Evolutionary conservation across 805 yeast species (phyloP), one percentile per base, ranked within the genome.

Genomic region (Saccharomycopsis malanga): DNA sequence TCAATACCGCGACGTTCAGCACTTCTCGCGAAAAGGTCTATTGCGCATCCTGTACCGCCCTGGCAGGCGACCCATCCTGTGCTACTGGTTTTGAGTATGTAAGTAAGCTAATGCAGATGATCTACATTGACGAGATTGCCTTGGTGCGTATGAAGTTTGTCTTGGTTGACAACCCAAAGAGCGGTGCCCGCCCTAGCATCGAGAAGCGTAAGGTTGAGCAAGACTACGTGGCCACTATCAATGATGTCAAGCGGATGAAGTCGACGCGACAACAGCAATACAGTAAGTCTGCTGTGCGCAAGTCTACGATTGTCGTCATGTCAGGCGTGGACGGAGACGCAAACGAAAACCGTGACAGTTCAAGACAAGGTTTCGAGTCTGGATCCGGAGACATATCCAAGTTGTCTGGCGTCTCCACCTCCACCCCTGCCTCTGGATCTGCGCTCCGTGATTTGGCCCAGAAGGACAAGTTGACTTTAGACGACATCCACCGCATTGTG

Each of bases 401-500:
- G n/a, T n/a, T n/a, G n/a, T 10, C 15, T 27, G 6, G 23, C 34
- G 6, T 22, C 17, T 25, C 23, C 18, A 14, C 24, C 22, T 58
- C 39, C 60, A 53, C 41, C 53, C 68, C 37, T 20, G 53, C 42
- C 55, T 34, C 56, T 53, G 43, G 71, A 63, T 54, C 58, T 15
- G 59, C 82, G 1, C 81, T 89, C 0, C 74, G 87, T 1, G 82
- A 77, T 54, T 70, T 86, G 42, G 73, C 88, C 46, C 78, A 82
- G 57, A 84, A 79, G 58, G 94, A 91, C 56, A 86, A 84, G 56
- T 82, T 93, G 45, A 91, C 97, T 0, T 73, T 93, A 56, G 98
- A 93, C 64, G 99, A 93, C 64, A 93, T 93, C 57, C 96, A 98
- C 5, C 74, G 98, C 54, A 91, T 93, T 59, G 97, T 93, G 5